A percentile compares a stretch with the other conserved stretches of the same genome.
phyloP scores from a whole-genome alignment of 768 basidiomycete species.

The Boletus sensibilis region DNA sequence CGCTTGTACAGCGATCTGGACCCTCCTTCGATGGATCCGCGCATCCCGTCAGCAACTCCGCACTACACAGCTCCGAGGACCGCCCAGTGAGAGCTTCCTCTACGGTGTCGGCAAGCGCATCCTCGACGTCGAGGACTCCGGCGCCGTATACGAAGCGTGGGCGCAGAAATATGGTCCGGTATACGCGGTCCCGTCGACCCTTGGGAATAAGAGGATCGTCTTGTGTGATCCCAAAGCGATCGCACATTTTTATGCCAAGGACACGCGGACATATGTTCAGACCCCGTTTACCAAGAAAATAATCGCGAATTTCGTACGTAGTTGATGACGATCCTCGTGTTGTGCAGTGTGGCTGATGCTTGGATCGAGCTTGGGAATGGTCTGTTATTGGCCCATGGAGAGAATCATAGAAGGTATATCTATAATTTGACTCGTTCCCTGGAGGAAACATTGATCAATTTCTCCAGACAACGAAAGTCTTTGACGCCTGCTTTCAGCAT shows the following conservation, averaged over 20 bases:
- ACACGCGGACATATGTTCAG: conserved; percentile 39
- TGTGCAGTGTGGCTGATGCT: neutral
- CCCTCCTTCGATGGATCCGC: conserved; percentile 3
- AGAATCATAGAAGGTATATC: conserved; percentile 44
- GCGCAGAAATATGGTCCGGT: conserved; percentile 18
- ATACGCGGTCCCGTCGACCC: conserved; percentile 14
- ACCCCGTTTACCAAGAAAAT: conserved; percentile 32
- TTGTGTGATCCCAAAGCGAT: conserved; percentile 43
- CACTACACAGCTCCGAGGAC: conserved; percentile 18
- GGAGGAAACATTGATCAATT: neutral
- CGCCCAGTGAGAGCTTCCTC: conserved; percentile 15
- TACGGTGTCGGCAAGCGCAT: conserved; percentile 16
- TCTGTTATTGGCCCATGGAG: conserved; percentile 35
- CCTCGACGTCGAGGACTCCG: neutral
- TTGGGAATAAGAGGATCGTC: conserved; percentile 12
- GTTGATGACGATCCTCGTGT: too few species aligned
- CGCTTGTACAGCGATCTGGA: neutral
- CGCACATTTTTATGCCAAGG: conserved; percentile 13
- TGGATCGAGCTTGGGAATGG: conserved; percentile 27
- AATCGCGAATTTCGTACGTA: conserved; percentile 25
- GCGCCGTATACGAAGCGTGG: conserved; percentile 22
- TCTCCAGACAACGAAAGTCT: conserved; percentile 35
- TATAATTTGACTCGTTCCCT: neutral
- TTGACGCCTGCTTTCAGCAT: conserved; percentile 40
- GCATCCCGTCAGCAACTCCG: conserved; percentile 31